Conservation (phyloP, 768 basidiomycete genomes). For the Hirschioporus abietinus region DNA sequence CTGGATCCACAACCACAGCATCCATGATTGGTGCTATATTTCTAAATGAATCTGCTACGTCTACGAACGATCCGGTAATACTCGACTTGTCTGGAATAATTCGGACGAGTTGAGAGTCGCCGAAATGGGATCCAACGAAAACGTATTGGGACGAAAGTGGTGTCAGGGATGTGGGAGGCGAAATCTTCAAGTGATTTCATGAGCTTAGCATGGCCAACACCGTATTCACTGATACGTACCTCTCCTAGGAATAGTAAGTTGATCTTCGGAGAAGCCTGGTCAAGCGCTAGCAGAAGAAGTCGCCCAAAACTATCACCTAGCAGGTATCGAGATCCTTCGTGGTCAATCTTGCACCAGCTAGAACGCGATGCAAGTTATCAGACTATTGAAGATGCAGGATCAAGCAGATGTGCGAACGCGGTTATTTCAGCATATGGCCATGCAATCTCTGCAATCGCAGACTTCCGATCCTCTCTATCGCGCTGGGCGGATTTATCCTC, state of each 20-base stretch:
- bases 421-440: conserved; percentile 77
- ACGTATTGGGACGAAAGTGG: conserved; percentile 66
- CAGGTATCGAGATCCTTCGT: conserved; percentile 42
- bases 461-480: conserved; percentile 52
- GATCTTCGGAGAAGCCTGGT: conserved; percentile 35
- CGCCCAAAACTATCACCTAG: conserved; percentile 70
- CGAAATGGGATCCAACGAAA: conserved; percentile 77
- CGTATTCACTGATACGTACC: conserved; percentile 34
- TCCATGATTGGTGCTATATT: conserved; percentile 86
- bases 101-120: conserved; percentile 72
- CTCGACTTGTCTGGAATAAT: conserved; percentile 48
- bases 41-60: conserved; percentile 57
- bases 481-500: conserved; percentile 38
- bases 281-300: conserved; percentile 58
- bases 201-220: conserved; percentile 2
- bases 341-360: conserved; percentile 32
- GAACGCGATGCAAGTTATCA: background rate
- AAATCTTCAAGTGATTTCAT: conserved; percentile 40
- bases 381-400: background rate
- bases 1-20: conserved; percentile 67
- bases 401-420: conserved; percentile 42
- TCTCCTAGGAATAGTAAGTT: conserved; percentile 66
- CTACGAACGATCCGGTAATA: conserved; percentile 52
- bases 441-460: conserved; percentile 39
- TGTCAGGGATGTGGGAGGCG: conserved; percentile 64